Percentiles rank a stretch among this genome's conserved stretches.
Evolutionary conservation across 106 monocot species (phyloP).

Genomic region (Gastrodia elata): DNA sequence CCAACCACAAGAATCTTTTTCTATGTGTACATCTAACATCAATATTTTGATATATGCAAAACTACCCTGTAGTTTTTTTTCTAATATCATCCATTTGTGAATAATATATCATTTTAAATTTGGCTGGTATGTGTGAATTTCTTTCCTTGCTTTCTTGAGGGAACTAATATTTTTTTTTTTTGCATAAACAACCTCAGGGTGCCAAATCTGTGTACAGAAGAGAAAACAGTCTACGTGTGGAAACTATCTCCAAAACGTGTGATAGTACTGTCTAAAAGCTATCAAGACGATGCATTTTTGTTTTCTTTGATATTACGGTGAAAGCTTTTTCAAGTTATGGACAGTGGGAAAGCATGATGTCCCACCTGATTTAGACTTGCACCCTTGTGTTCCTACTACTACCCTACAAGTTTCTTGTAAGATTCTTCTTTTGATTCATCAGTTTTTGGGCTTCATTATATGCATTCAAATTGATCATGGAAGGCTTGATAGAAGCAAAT

Average conservation of each 20-base stretch:
- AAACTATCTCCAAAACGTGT: not conserved
- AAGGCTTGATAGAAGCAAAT: too few relatives aligned
- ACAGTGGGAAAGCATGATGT: not conserved
- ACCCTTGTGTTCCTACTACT: not conserved
- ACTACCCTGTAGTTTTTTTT: too few relatives aligned
- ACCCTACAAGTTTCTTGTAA: not conserved
- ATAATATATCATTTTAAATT: too few relatives aligned
- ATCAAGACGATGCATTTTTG: not conserved
- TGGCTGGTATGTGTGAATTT: not conserved
- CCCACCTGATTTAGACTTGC: not conserved
- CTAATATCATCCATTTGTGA: too few relatives aligned
- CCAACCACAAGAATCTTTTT: not conserved
- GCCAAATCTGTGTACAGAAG: constrained; percentile 9
- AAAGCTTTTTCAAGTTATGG: not conserved
- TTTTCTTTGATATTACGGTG: not conserved
- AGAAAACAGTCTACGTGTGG: constrained; percentile 10
- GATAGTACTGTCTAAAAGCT: not conserved
- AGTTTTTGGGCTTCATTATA: not conserved
- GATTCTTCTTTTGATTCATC: not conserved
- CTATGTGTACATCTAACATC: not conserved
- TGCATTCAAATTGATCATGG: too few relatives aligned
- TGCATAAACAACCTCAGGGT: not conserved
- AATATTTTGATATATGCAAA: too few relatives aligned
- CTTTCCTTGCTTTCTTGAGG: not conserved
- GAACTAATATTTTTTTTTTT: not conserved